Percentiles rank a stretch among this genome's conserved stretches.
Evolutionary conservation across 805 yeast genomes (phyloP).

Genomic region (Metschnikowia continentalis): DNA sequence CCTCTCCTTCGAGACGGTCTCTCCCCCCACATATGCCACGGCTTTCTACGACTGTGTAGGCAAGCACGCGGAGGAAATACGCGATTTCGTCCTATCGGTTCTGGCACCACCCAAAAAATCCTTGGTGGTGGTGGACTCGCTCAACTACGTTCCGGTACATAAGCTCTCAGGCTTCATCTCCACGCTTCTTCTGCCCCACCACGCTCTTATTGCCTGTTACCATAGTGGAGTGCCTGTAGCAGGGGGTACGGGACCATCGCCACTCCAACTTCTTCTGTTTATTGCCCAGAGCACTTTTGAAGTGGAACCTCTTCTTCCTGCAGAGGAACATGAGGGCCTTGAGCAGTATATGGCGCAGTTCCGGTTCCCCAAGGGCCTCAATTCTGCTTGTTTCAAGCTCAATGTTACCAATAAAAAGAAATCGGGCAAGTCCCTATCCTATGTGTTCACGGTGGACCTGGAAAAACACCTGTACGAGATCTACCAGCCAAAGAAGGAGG

Average conservation of each 20-base stretch:
- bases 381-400: conserved; percentile 44
- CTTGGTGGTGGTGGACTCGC: conserved; percentile 61
- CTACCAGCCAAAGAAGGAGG: conserved; percentile 20
- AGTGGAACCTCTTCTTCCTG: conserved; percentile 41
- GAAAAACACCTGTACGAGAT: conserved; percentile 39
- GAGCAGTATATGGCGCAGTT: conserved; percentile 37
- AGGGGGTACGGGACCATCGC: conserved; percentile 44
- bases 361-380: conserved; percentile 47
- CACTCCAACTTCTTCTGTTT: conserved; percentile 51
- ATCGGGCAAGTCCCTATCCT: conserved; percentile 73
- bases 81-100: conserved; percentile 18
- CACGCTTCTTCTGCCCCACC: conserved; percentile 34
- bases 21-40: conserved; percentile 47
- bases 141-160: conserved; percentile 51
- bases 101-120: conserved; percentile 23
- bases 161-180: conserved; percentile 50
- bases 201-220: conserved; percentile 31
- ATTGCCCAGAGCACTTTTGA: conserved; percentile 75
- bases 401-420: conserved; percentile 67
- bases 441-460: conserved; percentile 51
- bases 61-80: conserved; percentile 16
- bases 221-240: conserved; percentile 37
- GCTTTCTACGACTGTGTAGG: conserved; percentile 45
- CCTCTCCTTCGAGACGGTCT: conserved; percentile 65
- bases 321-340: conserved; percentile 40